Conservation (phyloP, 1,139 yeast species). For the Candida sanyaensis region DNA sequence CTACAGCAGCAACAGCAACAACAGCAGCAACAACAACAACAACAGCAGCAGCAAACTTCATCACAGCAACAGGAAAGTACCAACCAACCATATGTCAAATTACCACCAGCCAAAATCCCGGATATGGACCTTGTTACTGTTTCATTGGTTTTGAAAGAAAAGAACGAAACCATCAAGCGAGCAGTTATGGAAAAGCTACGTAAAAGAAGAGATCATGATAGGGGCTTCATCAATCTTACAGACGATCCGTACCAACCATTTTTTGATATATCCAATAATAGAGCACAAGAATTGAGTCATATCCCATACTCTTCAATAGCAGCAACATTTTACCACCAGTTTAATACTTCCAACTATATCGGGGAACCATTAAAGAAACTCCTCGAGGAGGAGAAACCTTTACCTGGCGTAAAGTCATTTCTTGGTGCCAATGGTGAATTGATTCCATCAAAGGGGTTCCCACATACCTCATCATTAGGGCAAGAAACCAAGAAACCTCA, state of each 20-base stretch:
- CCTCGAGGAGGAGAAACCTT: slow-evolving; percentile 42
- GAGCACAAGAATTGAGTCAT: slow-evolving; percentile 56
- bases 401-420: slow-evolving; percentile 47
- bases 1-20: slow-evolving; percentile 4
- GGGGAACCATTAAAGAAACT: slow-evolving; percentile 42
- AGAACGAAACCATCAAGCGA: slow-evolving; percentile 74
- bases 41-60: slow-evolving; percentile 18
- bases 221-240: slow-evolving; percentile 77
- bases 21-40: slow-evolving; percentile 12
- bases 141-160: slow-evolving; percentile 70
- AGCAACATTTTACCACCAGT: slow-evolving; percentile 71
- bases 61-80: slow-evolving; percentile 26
- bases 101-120: slow-evolving; percentile 90
- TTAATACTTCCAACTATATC: slow-evolving; percentile 60
- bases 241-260: slow-evolving; percentile 92
- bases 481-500: slow-evolving; percentile 29
- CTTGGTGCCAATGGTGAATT: slow-evolving; percentile 48
- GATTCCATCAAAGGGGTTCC: slow-evolving; percentile 44
- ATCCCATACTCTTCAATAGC: slow-evolving; percentile 80
- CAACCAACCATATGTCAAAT: slow-evolving; percentile 78
- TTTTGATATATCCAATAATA: slow-evolving; percentile 60
- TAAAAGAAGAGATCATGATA: slow-evolving; percentile 70
- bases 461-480: slow-evolving; percentile 41
- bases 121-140: slow-evolving; percentile 89
- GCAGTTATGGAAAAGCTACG: slow-evolving; percentile 84